phyloP scores from a whole-genome alignment of 192 early-diverging fungal genomes.

The Lunasporangiospora selenospora region DNA sequence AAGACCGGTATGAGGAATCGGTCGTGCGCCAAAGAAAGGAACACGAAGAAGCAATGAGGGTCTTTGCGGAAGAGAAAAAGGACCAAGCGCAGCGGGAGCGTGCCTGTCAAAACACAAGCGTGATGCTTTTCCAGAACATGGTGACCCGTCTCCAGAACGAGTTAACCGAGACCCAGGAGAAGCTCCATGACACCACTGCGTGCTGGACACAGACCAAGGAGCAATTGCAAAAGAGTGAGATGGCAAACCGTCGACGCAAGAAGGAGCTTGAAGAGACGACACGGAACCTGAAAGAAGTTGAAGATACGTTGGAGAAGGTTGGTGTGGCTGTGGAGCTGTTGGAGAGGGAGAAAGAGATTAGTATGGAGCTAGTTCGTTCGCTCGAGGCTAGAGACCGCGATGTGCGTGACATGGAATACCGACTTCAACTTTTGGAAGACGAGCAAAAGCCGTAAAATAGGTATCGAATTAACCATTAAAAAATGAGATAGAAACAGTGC shows the following conservation, averaged over 20 bases:
- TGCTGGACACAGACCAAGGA: constrained; percentile 36
- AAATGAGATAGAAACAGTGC: no score
- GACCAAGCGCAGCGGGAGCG: constrained; percentile 32
- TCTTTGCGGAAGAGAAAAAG: constrained; percentile 21
- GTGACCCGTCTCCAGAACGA: constrained; percentile 21
- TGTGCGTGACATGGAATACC: constrained; percentile 30
- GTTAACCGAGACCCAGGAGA: constrained; percentile 20
- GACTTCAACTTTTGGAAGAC: constrained; percentile 9
- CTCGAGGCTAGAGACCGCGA: constrained; percentile 13
- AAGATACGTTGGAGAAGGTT: constrained; percentile 18
- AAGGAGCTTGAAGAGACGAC: constrained; percentile 26
- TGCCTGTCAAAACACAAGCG: constrained; percentile 7
- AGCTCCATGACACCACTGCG: constrained; percentile 10
- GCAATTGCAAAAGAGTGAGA: constrained; percentile 23
- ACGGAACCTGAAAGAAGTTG: constrained; percentile 19
- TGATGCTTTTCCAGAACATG: constrained; percentile 34
- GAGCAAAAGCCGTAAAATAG: no score
- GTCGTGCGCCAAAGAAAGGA: not conserved
- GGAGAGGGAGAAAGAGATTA: constrained; percentile 15
- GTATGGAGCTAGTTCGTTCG: constrained; percentile 6
- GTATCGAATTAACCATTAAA: no score
- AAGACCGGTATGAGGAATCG: constrained; percentile 1
- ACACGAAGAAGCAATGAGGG: constrained; percentile 6
- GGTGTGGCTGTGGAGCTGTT: constrained; percentile 28
- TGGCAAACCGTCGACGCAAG: constrained; percentile 12